These are phyloP conservation scores for Spatholobus suberectus DNA, from an alignment of 306 rosid genomes.

Conservation along the genomic window DNA sequence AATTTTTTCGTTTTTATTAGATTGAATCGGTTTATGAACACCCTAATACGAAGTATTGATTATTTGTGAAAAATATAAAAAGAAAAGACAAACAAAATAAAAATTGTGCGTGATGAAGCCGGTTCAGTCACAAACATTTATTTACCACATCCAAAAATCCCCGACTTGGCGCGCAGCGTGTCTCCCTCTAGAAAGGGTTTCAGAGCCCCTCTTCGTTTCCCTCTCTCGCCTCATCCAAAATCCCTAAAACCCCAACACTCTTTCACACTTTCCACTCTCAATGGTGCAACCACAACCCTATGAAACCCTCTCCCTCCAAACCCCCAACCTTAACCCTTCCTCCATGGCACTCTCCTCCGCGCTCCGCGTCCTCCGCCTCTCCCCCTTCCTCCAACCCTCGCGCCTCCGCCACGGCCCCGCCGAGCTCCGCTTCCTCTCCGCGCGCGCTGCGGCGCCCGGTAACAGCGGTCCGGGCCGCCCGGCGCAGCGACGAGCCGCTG, in stretches of 20 bases:
- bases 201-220: not conserved
- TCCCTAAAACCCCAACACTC: constrained; percentile 38
- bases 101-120: too few relatives aligned
- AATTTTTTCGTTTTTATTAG: too few relatives aligned
- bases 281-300: constrained; percentile 23
- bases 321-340: not conserved
- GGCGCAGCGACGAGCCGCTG: constrained; percentile 51
- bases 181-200: not conserved
- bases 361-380: constrained; percentile 65
- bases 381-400: constrained; percentile 38
- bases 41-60: too few relatives aligned
- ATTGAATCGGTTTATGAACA: too few relatives aligned
- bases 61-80: too few relatives aligned
- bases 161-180: not conserved
- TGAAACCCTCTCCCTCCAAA: constrained; percentile 34
- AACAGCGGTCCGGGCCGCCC: constrained; percentile 20
- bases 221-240: constrained; percentile 9
- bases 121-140: not conserved
- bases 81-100: too few relatives aligned
- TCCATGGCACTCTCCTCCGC: constrained; percentile 75
- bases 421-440: constrained; percentile 68
- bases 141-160: not conserved
- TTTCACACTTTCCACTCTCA: not conserved
- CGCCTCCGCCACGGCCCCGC: constrained; percentile 47
- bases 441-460: constrained; percentile 31